Base-by-base conservation (phyloP, 75 land plant species). In the Selaginella moellendorffii region DNA sequence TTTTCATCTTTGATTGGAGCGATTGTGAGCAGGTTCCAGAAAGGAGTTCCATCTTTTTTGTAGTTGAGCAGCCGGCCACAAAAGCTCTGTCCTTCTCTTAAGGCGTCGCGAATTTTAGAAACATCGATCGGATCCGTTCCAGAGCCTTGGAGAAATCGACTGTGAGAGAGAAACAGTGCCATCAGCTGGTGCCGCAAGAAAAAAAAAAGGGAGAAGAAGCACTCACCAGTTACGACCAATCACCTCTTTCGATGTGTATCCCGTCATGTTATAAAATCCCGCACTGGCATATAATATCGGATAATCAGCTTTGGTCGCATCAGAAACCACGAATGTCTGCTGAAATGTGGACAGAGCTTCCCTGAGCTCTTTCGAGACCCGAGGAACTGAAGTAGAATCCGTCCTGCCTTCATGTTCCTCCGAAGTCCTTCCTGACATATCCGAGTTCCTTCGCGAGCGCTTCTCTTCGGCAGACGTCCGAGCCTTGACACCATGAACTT, bases 261-360 rank as follows among this genome's bases (percentile, higher is more conserved):
- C 96, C 0, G 96, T 90, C 90, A 90, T 85, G 71, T 69, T 85
- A 76, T 81, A 90, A 70, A 90, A 90, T 0, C 96, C 96, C 5
- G 86, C 84, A 53, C 90, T 90, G 23, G 96, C 96, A 51, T 83
- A 90, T 77, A 90, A 21, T 29, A 90, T 80, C 19, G 96, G 96
- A 54, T 30, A 67, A 27, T 83, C 85, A 2, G 86, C 86, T 62
- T 80, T 82, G 30, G 86, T 81, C 0, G 86, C 96, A 68, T 90
- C 96, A 2, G 86, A 79, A 9, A 90, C 89, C 19, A 90, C 90
- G 31, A 90, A 90, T 1, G 96, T 83, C 70, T 85, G 90, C 56
- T 85, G 90, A 63, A 90, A 85, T 1, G 86, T 64, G 1, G 90
- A 83, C 42, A 90, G 72, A 0, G 90, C 96, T 2, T 90, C 86